phyloP scores from a whole-genome alignment of 192 early-diverging fungal genomes.

The Chytriomyces hyalinus region DNA sequence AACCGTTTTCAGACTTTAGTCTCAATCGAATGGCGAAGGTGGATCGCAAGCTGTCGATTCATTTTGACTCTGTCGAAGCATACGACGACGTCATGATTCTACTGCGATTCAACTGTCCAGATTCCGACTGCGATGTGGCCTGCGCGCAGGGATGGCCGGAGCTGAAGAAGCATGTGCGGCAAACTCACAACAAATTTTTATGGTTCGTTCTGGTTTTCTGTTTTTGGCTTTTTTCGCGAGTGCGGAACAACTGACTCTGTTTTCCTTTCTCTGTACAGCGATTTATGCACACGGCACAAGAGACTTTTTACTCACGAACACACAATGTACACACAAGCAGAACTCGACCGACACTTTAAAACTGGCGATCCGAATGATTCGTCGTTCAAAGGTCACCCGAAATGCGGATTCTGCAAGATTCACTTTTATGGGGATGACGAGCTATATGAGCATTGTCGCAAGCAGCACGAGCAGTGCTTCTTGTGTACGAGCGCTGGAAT shows the following conservation, averaged over 20 bases:
- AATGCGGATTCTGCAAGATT: conserved; percentile 85
- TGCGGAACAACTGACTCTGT: conserved; percentile 1
- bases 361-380: conserved; percentile 65
- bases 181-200: conserved; percentile 73
- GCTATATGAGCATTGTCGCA: conserved; percentile 91
- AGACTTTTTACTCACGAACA: conserved; percentile 95
- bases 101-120: conserved; percentile 88
- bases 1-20: conserved; percentile 47
- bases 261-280: conserved; percentile 55
- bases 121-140: conserved; percentile 72
- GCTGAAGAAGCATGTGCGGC: conserved; percentile 80
- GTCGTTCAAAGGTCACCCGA: conserved; percentile 80
- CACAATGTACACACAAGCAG: conserved; percentile 75
- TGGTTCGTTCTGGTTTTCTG: conserved; percentile 67
- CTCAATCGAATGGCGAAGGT: conserved; percentile 55
- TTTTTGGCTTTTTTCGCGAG: neutral
- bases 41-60: conserved; percentile 73
- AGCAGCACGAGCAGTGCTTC: conserved; percentile 94
- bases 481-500: conserved; percentile 77
- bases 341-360: conserved; percentile 78
- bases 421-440: conserved; percentile 91
- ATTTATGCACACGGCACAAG: conserved; percentile 87
- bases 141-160: conserved; percentile 82
- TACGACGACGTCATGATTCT: conserved; percentile 74
- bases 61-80: conserved; percentile 77